phyloP scores from a whole-genome alignment of 371 early-diverging fungal genomes.

The Actinomucor elegans region DNA sequence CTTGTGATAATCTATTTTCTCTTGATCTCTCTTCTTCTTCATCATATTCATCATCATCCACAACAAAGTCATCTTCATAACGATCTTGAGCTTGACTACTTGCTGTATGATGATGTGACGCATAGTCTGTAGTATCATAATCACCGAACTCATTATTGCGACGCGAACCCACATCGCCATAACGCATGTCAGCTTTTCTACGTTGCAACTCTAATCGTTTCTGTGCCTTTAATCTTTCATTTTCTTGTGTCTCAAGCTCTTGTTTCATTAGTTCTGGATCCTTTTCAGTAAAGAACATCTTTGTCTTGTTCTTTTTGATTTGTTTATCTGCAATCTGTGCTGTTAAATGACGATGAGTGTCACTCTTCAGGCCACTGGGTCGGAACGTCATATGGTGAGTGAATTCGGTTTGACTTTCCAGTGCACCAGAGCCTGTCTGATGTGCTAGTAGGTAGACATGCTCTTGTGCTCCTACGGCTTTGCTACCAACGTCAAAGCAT shows the following conservation, averaged over 20 bases:
- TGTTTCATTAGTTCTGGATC: slow-evolving; percentile 55
- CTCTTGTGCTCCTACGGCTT: slow-evolving; percentile 48
- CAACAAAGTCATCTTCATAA: slow-evolving; percentile 49
- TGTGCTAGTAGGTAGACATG: slow-evolving; percentile 71
- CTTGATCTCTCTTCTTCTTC: slow-evolving; percentile 38
- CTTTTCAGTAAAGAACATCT: slow-evolving; percentile 62
- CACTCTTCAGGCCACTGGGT: slow-evolving; percentile 59
- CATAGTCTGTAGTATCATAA: slow-evolving; percentile 22
- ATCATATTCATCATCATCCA: slow-evolving; percentile 44
- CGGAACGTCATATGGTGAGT: slow-evolving; percentile 70
- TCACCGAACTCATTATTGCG: slow-evolving; percentile 22
- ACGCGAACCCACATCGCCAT: slow-evolving; percentile 11
- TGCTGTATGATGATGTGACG: not conserved
- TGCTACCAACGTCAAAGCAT: slow-evolving; percentile 67
- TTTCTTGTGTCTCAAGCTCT: slow-evolving; percentile 39
- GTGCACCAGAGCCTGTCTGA: slow-evolving; percentile 60
- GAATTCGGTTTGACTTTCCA: slow-evolving; percentile 70
- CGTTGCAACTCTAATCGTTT: slow-evolving; percentile 44
- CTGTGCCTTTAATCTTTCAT: slow-evolving; percentile 48
- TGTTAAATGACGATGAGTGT: slow-evolving; percentile 68
- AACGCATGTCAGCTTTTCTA: slow-evolving; percentile 32
- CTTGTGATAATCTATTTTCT: slow-evolving; percentile 30
- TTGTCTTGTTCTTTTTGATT: slow-evolving; percentile 63
- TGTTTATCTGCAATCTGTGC: slow-evolving; percentile 67
- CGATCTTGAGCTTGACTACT: slow-evolving; percentile 23